A percentile compares a stretch with the other conserved stretches of the same genome.
Conservation (phyloP, 768 basidiomycete genomes). For the Kwoniella shandongensis region DNA sequence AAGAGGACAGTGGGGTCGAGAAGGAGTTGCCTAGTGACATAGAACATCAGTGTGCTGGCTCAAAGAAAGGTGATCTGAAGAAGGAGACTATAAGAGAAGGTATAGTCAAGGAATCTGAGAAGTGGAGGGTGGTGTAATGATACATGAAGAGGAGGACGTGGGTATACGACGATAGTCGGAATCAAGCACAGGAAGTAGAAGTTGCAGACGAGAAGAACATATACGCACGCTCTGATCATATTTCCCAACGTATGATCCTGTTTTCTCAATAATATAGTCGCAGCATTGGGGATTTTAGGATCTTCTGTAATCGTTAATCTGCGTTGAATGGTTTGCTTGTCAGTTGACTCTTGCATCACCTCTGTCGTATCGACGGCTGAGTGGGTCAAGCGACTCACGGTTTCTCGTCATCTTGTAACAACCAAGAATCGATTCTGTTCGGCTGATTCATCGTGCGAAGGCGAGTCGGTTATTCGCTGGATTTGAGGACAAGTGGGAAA, state of each 20-base stretch:
- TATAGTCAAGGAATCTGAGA: too few relatives aligned
- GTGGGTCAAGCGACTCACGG: slow-evolving; percentile 63
- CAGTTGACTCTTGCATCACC: background rate
- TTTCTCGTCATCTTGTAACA: slow-evolving; percentile 90
- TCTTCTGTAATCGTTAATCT: slow-evolving; percentile 92
- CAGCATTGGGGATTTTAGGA: slow-evolving; percentile 96
- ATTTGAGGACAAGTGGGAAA: too few relatives aligned
- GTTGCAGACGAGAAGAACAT: background rate
- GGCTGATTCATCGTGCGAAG: slow-evolving; percentile 86
- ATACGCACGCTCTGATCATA: slow-evolving; percentile 77
- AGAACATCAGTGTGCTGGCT: too few relatives aligned
- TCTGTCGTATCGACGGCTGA: background rate
- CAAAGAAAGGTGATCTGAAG: too few relatives aligned
- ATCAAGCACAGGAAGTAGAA: slow-evolving; percentile 1
- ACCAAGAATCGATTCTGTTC: slow-evolving; percentile 84
- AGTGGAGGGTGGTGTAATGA: slow-evolving; percentile 2
- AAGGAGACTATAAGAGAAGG: slow-evolving; percentile 7
- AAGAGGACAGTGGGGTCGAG: slow-evolving; percentile 84
- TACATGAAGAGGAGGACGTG: slow-evolving; percentile 5
- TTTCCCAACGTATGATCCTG: slow-evolving; percentile 97
- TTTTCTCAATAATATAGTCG: slow-evolving; percentile 89
- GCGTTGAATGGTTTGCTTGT: slow-evolving; percentile 7
- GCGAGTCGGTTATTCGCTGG: too few relatives aligned
- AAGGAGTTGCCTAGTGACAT: slow-evolving; percentile 91
- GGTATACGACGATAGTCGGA: too few relatives aligned